phyloP scores from a whole-genome alignment of 495 filamentous ascomycete species.

The Penicillium samsonianum region DNA sequence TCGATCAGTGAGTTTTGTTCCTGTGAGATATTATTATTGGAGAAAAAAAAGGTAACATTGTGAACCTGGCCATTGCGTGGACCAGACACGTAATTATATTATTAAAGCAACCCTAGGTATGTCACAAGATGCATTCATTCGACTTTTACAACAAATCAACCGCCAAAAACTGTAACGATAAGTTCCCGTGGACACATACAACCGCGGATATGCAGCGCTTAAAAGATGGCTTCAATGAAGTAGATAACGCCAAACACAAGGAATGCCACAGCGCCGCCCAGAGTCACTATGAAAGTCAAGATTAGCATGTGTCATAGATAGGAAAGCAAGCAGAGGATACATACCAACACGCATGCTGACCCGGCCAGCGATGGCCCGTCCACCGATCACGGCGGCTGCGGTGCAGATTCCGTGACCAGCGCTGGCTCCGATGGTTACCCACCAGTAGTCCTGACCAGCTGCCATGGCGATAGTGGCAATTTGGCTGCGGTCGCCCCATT shows the following conservation, averaged over 20 bases:
- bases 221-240: slow-evolving; percentile 74
- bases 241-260: slow-evolving; percentile 90
- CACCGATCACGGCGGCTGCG: slow-evolving; percentile 88
- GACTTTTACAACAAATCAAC: slow-evolving; percentile 22
- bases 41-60: no score
- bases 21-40: no score
- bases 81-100: slow-evolving; percentile 26
- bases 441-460: slow-evolving; percentile 98
- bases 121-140: slow-evolving; percentile 20
- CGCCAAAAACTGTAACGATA: slow-evolving; percentile 15
- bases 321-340: slow-evolving; percentile 39
- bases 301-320: slow-evolving; percentile 21
- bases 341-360: slow-evolving; percentile 96
- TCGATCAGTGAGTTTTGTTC: no score
- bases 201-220: slow-evolving; percentile 20
- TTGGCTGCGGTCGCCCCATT: slow-evolving; percentile 97
- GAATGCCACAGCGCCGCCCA: slow-evolving; percentile 93
- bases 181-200: slow-evolving; percentile 9
- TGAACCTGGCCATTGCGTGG: slow-evolving; percentile 12
- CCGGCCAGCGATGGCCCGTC: slow-evolving; percentile 85
- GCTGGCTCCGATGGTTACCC: slow-evolving; percentile 90
- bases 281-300: slow-evolving; percentile 64
- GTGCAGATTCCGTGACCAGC: slow-evolving; percentile 88
- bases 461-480: slow-evolving; percentile 99
- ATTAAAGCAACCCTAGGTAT: slow-evolving; percentile 24